phyloP scores from a whole-genome alignment of 1,284 basidiomycete genomes.

The Sphaerobolus stellatus region DNA sequence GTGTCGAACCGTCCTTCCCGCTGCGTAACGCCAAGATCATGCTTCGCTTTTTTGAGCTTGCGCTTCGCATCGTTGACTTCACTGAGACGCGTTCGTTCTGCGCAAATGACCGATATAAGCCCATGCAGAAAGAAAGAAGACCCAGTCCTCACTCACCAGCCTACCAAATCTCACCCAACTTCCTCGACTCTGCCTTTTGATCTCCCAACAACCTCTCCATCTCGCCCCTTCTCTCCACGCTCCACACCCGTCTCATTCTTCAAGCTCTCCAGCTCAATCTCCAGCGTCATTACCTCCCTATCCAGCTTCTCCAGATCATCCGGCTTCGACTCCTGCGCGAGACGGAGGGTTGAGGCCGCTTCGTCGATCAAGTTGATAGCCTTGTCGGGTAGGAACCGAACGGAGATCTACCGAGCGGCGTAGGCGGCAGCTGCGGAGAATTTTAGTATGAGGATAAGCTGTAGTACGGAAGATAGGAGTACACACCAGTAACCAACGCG shows the following conservation, averaged over 20 bases:
- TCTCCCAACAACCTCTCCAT: conserved; percentile 64
- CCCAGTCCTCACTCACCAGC: conserved; percentile 43
- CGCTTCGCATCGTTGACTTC: conserved; percentile 78
- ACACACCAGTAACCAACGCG: conserved; percentile 76
- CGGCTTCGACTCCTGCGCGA: conserved; percentile 90
- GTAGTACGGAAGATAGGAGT: background rate
- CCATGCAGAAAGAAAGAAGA: background rate
- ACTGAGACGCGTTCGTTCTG: conserved; percentile 75
- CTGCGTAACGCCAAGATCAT: conserved; percentile 86
- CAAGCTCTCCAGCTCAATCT: conserved; percentile 89
- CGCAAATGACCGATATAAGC: background rate
- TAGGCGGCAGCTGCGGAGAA: conserved; percentile 70
- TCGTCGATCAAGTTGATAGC: conserved; percentile 91
- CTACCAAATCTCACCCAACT: conserved; percentile 72
- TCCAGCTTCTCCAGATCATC: conserved; percentile 83
- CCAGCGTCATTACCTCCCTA: conserved; percentile 79
- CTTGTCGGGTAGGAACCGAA: conserved; percentile 87
- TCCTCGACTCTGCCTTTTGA: conserved; percentile 62
- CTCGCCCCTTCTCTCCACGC: conserved; percentile 61
- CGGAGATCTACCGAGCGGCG: conserved; percentile 79
- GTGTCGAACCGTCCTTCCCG: conserved; percentile 80
- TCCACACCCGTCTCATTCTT: conserved; percentile 87
- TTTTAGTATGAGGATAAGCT: background rate
- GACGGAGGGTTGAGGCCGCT: conserved; percentile 82
- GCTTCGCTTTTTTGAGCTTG: conserved; percentile 79